Percentiles rank a stretch among this genome's conserved stretches.
Evolutionary conservation across 305 asterid genomes (phyloP).

Genomic region (Rubia peregrina): DNA sequence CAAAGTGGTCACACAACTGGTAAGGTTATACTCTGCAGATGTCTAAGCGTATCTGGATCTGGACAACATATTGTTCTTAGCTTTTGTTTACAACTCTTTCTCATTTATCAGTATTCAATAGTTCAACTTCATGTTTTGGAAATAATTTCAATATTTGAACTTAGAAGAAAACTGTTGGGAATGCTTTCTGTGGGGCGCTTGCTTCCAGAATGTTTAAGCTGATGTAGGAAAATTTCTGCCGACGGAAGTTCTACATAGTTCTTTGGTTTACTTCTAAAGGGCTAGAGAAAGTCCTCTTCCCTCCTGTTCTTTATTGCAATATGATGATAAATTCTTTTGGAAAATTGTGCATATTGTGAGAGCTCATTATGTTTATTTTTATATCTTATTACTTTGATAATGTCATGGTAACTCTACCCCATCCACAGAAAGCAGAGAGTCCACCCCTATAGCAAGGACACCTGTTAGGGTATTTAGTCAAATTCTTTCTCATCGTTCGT

Average conservation of each 20-base stretch:
- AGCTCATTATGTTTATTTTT: background rate
- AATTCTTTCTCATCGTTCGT: constrained; percentile 14
- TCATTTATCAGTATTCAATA: background rate
- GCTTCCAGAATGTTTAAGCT: constrained; percentile 6
- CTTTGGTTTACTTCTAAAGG: background rate
- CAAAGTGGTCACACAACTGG: constrained; percentile 40
- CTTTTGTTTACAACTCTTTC: background rate
- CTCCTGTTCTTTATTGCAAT: background rate
- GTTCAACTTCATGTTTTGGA: background rate
- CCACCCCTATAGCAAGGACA: constrained; percentile 31
- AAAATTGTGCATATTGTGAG: background rate
- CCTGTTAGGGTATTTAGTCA: constrained; percentile 42
- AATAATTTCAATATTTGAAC: constrained; percentile 1
- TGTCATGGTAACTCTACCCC: constrained; percentile 16
- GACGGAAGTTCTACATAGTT: background rate
- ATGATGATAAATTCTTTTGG: background rate
- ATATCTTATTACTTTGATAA: background rate
- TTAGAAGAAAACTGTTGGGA: background rate
- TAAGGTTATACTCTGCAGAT: constrained; percentile 17
- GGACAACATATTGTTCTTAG: background rate
- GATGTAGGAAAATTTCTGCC: background rate
- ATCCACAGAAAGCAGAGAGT: constrained; percentile 39
- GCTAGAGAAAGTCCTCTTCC: background rate
- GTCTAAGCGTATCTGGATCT: background rate
- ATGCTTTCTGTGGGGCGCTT: background rate